Evolutionary conservation across 1,139 yeast genomes (phyloP).

Genomic region (Geotrichum citri-aurantii): DNA sequence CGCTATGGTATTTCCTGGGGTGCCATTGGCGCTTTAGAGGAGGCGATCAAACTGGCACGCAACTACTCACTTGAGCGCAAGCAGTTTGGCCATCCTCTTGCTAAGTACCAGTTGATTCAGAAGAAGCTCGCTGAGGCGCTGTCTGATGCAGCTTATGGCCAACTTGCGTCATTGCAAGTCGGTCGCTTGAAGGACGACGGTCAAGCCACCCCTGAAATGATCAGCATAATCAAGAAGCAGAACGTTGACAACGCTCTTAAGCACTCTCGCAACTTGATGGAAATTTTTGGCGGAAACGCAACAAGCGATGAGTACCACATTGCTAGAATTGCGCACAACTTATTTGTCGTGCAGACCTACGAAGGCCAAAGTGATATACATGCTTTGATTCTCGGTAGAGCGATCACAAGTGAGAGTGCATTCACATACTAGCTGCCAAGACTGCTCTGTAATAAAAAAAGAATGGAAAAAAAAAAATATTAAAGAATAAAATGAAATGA

Average conservation of each 20-base stretch:
- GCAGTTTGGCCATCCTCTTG: constrained; percentile 41
- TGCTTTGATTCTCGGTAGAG: constrained; percentile 41
- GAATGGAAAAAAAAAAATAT: neutral
- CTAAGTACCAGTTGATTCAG: constrained; percentile 40
- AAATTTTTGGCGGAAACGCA: constrained; percentile 43
- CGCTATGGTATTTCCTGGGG: constrained; percentile 45
- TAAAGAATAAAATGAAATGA: neutral
- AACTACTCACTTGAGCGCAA: constrained; percentile 39
- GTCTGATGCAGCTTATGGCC: constrained; percentile 40
- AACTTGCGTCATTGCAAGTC: constrained; percentile 40
- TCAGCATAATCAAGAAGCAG: constrained; percentile 41
- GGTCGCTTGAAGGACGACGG: constrained; percentile 41
- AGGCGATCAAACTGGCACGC: constrained; percentile 38
- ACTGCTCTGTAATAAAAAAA: neutral
- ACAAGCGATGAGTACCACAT: constrained; percentile 43
- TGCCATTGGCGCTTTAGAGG: constrained; percentile 43
- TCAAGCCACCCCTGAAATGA: constrained; percentile 40
- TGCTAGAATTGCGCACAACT: constrained; percentile 41
- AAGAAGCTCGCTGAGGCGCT: constrained; percentile 43
- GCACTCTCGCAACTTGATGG: constrained; percentile 39
- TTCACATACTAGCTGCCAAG: constrained; percentile 25
- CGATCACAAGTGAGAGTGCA: constrained; percentile 41
- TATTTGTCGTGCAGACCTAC: constrained; percentile 43
- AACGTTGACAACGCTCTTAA: constrained; percentile 42
- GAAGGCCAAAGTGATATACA: constrained; percentile 45